phyloP scores from a whole-genome alignment of 1,284 basidiomycete genomes.

The Ganoderma lingzhi region DNA sequence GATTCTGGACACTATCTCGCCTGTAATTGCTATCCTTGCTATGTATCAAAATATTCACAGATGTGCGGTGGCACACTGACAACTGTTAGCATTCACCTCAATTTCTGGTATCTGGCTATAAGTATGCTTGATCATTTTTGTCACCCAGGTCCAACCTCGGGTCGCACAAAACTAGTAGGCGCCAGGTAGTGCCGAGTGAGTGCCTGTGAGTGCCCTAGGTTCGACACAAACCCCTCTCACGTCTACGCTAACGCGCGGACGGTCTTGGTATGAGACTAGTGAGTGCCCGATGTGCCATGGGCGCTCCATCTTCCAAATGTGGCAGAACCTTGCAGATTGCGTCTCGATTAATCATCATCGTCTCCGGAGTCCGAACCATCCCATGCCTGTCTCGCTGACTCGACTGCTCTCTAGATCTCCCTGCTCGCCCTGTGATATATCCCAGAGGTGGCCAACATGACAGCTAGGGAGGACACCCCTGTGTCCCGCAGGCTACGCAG shows the following conservation, averaged over 20 bases:
- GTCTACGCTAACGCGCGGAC: too few relatives aligned
- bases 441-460: slow-evolving; percentile 38
- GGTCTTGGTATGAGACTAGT: too few relatives aligned
- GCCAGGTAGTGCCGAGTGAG: too few relatives aligned
- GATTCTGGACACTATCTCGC: not conserved
- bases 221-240: too few relatives aligned
- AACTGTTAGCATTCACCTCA: too few relatives aligned
- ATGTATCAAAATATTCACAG: not conserved
- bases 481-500: slow-evolving; percentile 68
- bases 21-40: not conserved
- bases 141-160: too few relatives aligned
- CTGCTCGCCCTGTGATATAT: not conserved
- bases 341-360: slow-evolving; percentile 33
- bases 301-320: slow-evolving; percentile 17
- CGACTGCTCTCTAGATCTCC: not conserved
- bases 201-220: too few relatives aligned
- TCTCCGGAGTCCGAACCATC: not conserved
- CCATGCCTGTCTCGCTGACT: slow-evolving; percentile 25
- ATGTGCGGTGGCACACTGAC: not conserved
- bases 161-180: too few relatives aligned
- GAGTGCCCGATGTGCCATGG: not conserved
- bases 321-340: slow-evolving; percentile 20
- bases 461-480: slow-evolving; percentile 54
- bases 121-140: too few relatives aligned
- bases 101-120: not conserved